Conservation (phyloP, 2,329 filamentous ascomycete genomes). For the Cercospora zeae-maydis region DNA sequence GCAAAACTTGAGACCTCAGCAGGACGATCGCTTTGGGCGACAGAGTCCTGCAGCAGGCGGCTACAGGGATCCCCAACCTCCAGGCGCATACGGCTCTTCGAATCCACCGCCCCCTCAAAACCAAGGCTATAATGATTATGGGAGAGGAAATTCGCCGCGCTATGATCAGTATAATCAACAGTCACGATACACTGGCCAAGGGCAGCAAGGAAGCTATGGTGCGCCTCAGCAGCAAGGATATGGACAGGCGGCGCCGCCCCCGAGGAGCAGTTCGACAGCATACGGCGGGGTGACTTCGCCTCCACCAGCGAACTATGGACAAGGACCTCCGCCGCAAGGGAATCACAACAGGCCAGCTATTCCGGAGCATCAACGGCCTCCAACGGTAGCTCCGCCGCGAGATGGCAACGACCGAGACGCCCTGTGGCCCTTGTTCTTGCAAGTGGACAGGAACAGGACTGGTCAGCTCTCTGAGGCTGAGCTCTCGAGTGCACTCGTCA, state of each 20-base stretch:
- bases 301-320: constrained; percentile 51
- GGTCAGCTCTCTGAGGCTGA: constrained; percentile 83
- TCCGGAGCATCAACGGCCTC: constrained; percentile 45
- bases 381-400: constrained; percentile 47
- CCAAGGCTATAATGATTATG: constrained; percentile 34
- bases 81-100: constrained; percentile 40
- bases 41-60: constrained; percentile 30
- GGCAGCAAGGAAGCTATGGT: constrained; percentile 19
- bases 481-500: constrained; percentile 85
- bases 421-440: constrained; percentile 79
- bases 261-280: constrained; percentile 19
- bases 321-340: constrained; percentile 56
- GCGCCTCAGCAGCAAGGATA: constrained; percentile 10
- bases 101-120: constrained; percentile 29
- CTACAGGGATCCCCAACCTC: constrained; percentile 28
- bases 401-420: constrained; percentile 64
- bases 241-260: constrained; percentile 16
- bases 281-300: constrained; percentile 26
- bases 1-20: constrained; percentile 36
- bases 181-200: constrained; percentile 22
- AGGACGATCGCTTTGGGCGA: constrained; percentile 38
- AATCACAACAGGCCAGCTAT: constrained; percentile 61
- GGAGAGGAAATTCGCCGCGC: constrained; percentile 31
- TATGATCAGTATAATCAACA: constrained; percentile 37
- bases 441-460: constrained; percentile 80